Evolutionary conservation across 352 stramenopile species (phyloP).

Genomic region (Globisporangium cederbergense): DNA sequence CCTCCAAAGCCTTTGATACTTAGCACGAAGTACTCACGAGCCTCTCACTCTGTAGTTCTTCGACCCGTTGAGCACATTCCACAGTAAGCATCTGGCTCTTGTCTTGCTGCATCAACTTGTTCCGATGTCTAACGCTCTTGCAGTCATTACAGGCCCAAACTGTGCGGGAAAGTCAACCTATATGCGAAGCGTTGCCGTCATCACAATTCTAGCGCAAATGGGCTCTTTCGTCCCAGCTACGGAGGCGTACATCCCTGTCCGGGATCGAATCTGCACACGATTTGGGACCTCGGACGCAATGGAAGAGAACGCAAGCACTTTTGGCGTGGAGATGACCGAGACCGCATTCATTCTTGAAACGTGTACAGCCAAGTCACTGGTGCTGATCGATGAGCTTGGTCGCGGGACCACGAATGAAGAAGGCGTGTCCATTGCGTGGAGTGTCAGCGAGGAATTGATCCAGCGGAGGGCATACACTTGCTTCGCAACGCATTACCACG

Average conservation of each 20-base stretch:
- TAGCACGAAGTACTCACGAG: constrained; percentile 1
- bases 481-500: constrained; percentile 90
- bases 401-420: constrained; percentile 88
- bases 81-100: constrained; percentile 35
- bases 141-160: constrained; percentile 90
- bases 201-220: constrained; percentile 90
- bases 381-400: constrained; percentile 91
- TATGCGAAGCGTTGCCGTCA: constrained; percentile 76
- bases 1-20: neutral
- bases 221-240: constrained; percentile 87
- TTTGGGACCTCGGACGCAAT: constrained; percentile 92
- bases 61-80: constrained; percentile 66
- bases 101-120: neutral
- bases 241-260: constrained; percentile 76
- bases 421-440: constrained; percentile 87
- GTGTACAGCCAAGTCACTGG: constrained; percentile 61
- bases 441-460: constrained; percentile 82
- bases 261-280: constrained; percentile 88
- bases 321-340: constrained; percentile 91
- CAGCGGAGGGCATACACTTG: constrained; percentile 65
- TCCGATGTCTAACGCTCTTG: constrained; percentile 15
- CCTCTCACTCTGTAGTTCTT: constrained; percentile 42
- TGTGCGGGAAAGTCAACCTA: constrained; percentile 92
- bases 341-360: constrained; percentile 83
- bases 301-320: constrained; percentile 92